phyloP scores from a whole-genome alignment of 2,329 filamentous ascomycete species.

The Cytospora piceae region DNA sequence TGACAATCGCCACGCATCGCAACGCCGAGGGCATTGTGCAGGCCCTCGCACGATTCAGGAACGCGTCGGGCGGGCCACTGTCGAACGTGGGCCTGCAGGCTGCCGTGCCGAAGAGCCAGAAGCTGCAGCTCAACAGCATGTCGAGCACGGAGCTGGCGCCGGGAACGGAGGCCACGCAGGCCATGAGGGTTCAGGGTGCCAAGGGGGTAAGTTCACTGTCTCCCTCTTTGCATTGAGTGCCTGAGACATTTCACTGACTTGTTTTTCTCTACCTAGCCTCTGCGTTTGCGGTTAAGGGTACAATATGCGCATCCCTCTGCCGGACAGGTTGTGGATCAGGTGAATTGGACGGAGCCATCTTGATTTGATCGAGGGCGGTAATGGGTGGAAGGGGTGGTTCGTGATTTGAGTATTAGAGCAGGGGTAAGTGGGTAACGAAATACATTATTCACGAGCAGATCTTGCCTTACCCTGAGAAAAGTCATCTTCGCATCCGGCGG shows the following conservation, averaged over 20 bases:
- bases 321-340: constrained; percentile 81
- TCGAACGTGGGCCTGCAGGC: constrained; percentile 85
- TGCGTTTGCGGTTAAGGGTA: constrained; percentile 85
- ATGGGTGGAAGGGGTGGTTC: constrained; percentile 7
- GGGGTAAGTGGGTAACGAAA: background rate
- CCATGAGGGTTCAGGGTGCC: constrained; percentile 83
- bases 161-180: constrained; percentile 83
- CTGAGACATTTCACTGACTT: constrained; percentile 9
- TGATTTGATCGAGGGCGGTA: constrained; percentile 31
- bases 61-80: constrained; percentile 67
- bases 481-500: background rate
- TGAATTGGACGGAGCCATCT: constrained; percentile 90
- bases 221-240: background rate
- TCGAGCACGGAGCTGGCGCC: constrained; percentile 76
- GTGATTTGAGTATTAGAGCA: constrained; percentile 18
- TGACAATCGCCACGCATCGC: constrained; percentile 83
- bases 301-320: constrained; percentile 73
- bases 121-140: constrained; percentile 88
- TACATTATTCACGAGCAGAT: background rate
- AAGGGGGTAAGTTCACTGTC: constrained; percentile 76
- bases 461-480: background rate
- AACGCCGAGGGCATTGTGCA: constrained; percentile 80
- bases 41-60: constrained; percentile 81
- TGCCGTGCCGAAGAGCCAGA: constrained; percentile 95
- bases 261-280: constrained; percentile 56